Evolutionary conservation across 2,329 filamentous ascomycete genomes (phyloP).

Genomic region (Ophiosphaerella korrae): DNA sequence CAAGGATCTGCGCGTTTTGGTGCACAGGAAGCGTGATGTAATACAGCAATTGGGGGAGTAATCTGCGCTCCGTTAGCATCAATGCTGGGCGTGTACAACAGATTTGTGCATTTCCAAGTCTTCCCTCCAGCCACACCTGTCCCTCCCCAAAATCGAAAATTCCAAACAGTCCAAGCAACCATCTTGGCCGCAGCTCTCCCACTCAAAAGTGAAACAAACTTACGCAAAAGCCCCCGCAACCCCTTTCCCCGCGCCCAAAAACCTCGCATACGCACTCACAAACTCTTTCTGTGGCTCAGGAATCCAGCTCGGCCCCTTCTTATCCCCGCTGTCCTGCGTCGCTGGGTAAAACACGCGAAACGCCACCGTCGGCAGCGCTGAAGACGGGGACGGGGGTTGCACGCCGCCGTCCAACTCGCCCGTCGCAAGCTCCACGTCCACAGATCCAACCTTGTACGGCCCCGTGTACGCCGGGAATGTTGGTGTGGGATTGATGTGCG

Average conservation of each 20-base stretch:
- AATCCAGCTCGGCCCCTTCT: constrained; percentile 74
- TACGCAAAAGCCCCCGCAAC: constrained; percentile 49
- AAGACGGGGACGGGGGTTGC: constrained; percentile 59
- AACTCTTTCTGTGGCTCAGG: constrained; percentile 76
- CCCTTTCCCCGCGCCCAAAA: constrained; percentile 68
- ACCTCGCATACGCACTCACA: constrained; percentile 75
- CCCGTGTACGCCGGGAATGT: constrained; percentile 76
- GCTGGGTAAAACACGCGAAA: constrained; percentile 82
- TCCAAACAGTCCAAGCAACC: too few relatives aligned
- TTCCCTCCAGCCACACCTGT: too few relatives aligned
- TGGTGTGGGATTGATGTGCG: constrained; percentile 68
- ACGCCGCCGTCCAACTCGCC: constrained; percentile 51
- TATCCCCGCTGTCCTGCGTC: constrained; percentile 39
- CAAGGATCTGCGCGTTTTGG: constrained; percentile 70
- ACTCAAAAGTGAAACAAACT: too few relatives aligned
- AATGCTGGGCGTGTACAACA: too few relatives aligned
- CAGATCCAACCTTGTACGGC: constrained; percentile 76
- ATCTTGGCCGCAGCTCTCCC: too few relatives aligned
- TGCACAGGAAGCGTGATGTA: constrained; percentile 74
- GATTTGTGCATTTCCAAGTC: too few relatives aligned
- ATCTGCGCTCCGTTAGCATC: constrained; percentile 49
- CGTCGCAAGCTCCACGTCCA: constrained; percentile 80
- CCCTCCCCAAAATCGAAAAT: too few relatives aligned
- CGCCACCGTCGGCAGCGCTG: constrained; percentile 70
- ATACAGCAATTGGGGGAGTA: constrained; percentile 72